Percentiles rank a stretch among this genome's conserved stretches.
Evolutionary conservation across 2,329 filamentous ascomycete genomes (phyloP).

Genomic region (Celoporthe dispersa): DNA sequence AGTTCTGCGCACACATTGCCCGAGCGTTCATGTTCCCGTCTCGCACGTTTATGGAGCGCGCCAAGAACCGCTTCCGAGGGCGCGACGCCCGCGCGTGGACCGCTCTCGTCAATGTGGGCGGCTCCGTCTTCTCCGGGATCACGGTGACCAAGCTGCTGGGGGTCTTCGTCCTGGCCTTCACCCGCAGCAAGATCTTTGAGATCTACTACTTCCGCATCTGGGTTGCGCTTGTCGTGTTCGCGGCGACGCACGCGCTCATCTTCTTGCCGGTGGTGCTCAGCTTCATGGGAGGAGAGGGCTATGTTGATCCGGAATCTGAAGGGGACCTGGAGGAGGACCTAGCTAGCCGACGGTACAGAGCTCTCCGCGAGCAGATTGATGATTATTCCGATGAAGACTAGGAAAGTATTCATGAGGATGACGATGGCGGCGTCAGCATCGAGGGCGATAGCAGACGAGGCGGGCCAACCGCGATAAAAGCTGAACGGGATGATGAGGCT

Average conservation of each 20-base stretch:
- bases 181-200: slow-evolving; percentile 97
- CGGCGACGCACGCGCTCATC: slow-evolving; percentile 83
- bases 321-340: slow-evolving; percentile 90
- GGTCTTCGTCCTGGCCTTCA: slow-evolving; percentile 91
- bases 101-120: slow-evolving; percentile 91
- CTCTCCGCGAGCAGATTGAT: slow-evolving; percentile 73
- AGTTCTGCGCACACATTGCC: slow-evolving; percentile 97
- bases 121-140: slow-evolving; percentile 93
- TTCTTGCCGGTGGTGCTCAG: slow-evolving; percentile 91
- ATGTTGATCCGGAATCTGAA: slow-evolving; percentile 84
- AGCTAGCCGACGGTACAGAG: slow-evolving; percentile 76
- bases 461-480: neutral
- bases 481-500: neutral
- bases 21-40: slow-evolving; percentile 95
- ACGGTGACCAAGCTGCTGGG: slow-evolving; percentile 94
- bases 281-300: slow-evolving; percentile 83
- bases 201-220: slow-evolving; percentile 99
- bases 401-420: neutral
- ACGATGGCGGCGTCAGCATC: neutral
- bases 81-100: slow-evolving; percentile 89
- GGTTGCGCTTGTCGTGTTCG: slow-evolving; percentile 89
- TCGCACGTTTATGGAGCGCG: slow-evolving; percentile 78
- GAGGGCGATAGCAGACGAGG: neutral
- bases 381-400: slow-evolving; percentile 76
- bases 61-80: slow-evolving; percentile 76